Evolutionary conservation across 441 rosid species (phyloP).

Genomic region (Erysimum pusillum): DNA sequence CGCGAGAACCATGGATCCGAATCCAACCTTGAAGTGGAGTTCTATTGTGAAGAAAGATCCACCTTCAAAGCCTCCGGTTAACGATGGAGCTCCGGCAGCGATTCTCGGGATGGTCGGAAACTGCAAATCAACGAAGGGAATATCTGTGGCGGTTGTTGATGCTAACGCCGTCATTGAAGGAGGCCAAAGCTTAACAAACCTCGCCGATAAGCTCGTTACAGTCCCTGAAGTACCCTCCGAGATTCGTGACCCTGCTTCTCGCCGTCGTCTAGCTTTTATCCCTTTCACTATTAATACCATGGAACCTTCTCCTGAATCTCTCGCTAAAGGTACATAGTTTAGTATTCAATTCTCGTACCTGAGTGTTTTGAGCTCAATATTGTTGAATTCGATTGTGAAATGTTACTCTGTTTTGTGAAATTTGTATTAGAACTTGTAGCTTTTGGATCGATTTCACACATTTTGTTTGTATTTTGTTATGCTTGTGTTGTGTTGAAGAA

Average conservation of each 20-base stretch:
- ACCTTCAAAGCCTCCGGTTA: constrained; percentile 45
- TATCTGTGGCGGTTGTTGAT: constrained; percentile 82
- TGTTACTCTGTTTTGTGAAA: neutral
- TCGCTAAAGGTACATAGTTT: constrained; percentile 61
- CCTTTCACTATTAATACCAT: constrained; percentile 80
- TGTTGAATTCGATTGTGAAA: neutral
- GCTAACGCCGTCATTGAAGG: constrained; percentile 92
- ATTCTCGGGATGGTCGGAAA: constrained; percentile 54
- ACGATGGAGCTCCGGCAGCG: constrained; percentile 42
- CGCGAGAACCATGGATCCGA: constrained; percentile 32
- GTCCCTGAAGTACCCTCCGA: constrained; percentile 81
- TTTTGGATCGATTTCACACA: too few relatives aligned
- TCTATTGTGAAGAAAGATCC: constrained; percentile 58
- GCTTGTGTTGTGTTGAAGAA: constrained; percentile 3
- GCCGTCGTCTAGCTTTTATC: constrained; percentile 71
- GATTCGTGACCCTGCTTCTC: constrained; percentile 87
- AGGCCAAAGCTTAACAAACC: constrained; percentile 58
- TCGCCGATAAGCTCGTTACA: constrained; percentile 82
- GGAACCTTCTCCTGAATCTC: constrained; percentile 90
- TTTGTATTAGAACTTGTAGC: neutral
- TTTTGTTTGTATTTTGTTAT: neutral
- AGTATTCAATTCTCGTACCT: neutral
- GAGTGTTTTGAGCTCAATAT: neutral
- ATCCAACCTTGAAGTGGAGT: constrained; percentile 62
- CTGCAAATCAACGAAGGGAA: constrained; percentile 80